phyloP scores from a whole-genome alignment of 768 basidiomycete species.

The Auriculariales sp. region DNA sequence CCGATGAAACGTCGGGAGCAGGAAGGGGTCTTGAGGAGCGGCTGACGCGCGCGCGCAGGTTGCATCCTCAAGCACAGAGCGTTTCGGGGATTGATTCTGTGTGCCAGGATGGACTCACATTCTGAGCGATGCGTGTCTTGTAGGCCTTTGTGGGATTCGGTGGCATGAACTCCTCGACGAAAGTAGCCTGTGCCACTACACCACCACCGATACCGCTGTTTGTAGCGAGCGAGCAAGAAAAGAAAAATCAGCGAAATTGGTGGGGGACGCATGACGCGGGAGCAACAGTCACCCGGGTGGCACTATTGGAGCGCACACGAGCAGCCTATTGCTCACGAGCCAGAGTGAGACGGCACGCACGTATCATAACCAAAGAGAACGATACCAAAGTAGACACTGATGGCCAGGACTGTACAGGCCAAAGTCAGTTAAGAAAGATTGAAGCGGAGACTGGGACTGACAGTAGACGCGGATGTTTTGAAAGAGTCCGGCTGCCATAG shows the following conservation, averaged over 20 bases:
- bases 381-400: conserved; percentile 65
- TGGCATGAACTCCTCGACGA: conserved; percentile 42
- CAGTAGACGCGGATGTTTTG: conserved; percentile 57
- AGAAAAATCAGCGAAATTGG: too few relatives aligned
- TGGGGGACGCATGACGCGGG: too few relatives aligned
- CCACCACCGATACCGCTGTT: conserved; percentile 50
- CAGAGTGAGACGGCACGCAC: conserved; percentile 22
- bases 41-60: too few relatives aligned
- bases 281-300: too few relatives aligned
- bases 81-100: too few relatives aligned
- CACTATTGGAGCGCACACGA: too few relatives aligned
- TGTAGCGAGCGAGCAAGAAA: too few relatives aligned
- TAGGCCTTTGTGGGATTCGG: conserved; percentile 18
- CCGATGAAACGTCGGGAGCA: too few relatives aligned
- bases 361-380: conserved; percentile 75
- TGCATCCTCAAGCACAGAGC: too few relatives aligned
- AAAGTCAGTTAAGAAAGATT: not conserved
- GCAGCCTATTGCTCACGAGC: too few relatives aligned
- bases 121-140: conserved; percentile 1
- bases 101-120: too few relatives aligned
- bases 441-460: conserved; percentile 15
- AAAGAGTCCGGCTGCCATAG: conserved; percentile 18
- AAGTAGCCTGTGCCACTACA: conserved; percentile 49
- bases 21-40: too few relatives aligned
- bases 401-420: conserved; percentile 41